These are phyloP conservation scores for Acer campestre DNA, from an alignment of 345 rosid species.

Conservation along the genomic window DNA sequence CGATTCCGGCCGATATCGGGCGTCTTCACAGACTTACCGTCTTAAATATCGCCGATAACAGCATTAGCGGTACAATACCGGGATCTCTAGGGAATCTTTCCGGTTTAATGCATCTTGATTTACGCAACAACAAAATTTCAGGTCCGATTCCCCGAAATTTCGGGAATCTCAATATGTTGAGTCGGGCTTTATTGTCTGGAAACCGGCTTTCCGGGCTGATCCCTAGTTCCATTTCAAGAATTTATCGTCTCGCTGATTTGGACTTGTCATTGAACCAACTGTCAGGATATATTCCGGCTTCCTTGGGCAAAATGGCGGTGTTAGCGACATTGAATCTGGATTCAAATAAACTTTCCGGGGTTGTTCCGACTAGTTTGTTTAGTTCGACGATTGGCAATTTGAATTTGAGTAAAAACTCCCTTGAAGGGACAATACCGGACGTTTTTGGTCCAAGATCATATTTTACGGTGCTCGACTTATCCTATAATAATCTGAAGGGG, in stretches of 20 bases:
- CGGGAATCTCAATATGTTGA: slow-evolving; percentile 67
- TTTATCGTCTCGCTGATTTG: slow-evolving; percentile 82
- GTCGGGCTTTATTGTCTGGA: slow-evolving; percentile 71
- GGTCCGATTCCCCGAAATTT: slow-evolving; percentile 60
- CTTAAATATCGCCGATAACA: slow-evolving; percentile 77
- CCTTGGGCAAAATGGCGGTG: slow-evolving; percentile 81
- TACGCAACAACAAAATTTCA: slow-evolving; percentile 62
- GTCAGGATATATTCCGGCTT: slow-evolving; percentile 62
- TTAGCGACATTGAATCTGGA: slow-evolving; percentile 82
- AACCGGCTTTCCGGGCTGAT: slow-evolving; percentile 63
- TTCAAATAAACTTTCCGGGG: slow-evolving; percentile 59
- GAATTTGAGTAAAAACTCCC: slow-evolving; percentile 64
- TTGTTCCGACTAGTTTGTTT: slow-evolving; percentile 55
- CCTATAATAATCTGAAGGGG: slow-evolving; percentile 63
- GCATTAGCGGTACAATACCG: slow-evolving; percentile 67
- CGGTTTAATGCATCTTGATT: slow-evolving; percentile 80
- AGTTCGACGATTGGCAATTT: slow-evolving; percentile 58
- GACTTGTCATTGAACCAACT: slow-evolving; percentile 71
- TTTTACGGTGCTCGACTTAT: slow-evolving; percentile 69
- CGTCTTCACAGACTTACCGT: slow-evolving; percentile 64
- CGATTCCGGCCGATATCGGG: slow-evolving; percentile 62
- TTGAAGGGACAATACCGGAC: slow-evolving; percentile 65
- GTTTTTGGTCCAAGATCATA: slow-evolving; percentile 75
- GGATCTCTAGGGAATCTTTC: slow-evolving; percentile 59
- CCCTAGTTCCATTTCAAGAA: slow-evolving; percentile 55